Base-by-base conservation (phyloP, 2,329 filamentous ascomycete species). In the Fusarium secorum region DNA sequence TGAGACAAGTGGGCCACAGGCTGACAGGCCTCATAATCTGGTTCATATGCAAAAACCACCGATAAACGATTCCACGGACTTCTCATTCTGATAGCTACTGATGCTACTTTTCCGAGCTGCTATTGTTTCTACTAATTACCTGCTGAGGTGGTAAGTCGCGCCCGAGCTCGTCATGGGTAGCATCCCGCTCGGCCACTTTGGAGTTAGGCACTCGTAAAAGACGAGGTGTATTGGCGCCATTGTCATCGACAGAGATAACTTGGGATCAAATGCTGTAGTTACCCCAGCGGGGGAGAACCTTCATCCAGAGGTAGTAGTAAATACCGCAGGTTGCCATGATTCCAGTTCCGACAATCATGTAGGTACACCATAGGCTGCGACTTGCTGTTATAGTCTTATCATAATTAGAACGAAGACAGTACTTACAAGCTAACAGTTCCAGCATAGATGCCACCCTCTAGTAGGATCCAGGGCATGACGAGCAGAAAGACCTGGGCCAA, bases 381-480 rank as follows among this genome's bases (percentile, higher is more conserved):
- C 44, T 6, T 58, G 26, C 9, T 38, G 7, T 28, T 14, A 32
- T 13, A 14, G 13, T 7, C 5, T 32, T 14, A 14, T 32, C 32
- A 32, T 26, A 18, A 9, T 26, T 44, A 20, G 10, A 44, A 9
- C 11, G 11, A 18, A 44, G 11, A 6, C 5, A 33, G 11, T 11
- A 49, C 46, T 33, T 11, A 93, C 79, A 93, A 93, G 54, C 87
- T 90, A 3, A 93, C 90, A 55, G 90, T 87, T 1, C 90, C 91
- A 0, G 86, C 87, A 49, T 86, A 85, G 0, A 82, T 81, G 0
- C 91, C 91, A 1, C 82, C 85, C 1, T 83, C 82, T 0, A 91
- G 91, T 3, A 91, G 91, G 70, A 89, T 90, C 91, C 91, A 93
- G 0, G 91, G 91, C 84, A 92, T 91, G 22, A 89, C 84, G 6